These are phyloP conservation scores for Ceratocystis eucalypticola DNA, from an alignment of 2,329 filamentous ascomycete species.

Conservation along the genomic window DNA sequence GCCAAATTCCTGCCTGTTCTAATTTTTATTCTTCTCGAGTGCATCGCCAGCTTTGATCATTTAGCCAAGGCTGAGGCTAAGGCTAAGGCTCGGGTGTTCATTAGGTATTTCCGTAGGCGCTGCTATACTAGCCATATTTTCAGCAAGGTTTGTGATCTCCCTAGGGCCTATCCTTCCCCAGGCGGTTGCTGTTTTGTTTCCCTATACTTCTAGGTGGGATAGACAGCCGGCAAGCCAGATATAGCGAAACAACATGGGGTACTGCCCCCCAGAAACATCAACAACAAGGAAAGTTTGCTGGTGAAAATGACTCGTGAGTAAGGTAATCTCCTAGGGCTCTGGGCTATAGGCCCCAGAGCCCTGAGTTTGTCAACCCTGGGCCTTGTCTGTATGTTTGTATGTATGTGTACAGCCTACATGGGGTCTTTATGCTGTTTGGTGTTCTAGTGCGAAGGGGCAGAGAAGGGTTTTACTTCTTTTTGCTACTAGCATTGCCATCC, in stretches of 20 bases:
- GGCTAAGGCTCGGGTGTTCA: conserved; percentile 1
- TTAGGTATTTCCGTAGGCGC: conserved; percentile 1
- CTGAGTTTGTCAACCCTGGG: too few species aligned
- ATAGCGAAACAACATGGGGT: not conserved
- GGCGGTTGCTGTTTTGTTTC: conserved; percentile 1
- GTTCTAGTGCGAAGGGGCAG: not conserved
- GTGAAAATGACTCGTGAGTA: not conserved
- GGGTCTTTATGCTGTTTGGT: not conserved
- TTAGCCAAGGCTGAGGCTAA: not conserved
- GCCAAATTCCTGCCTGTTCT: not conserved
- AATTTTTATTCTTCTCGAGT: not conserved
- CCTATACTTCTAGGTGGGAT: not conserved
- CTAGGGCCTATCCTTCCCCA: not conserved
- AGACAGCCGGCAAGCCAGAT: not conserved
- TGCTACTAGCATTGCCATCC: not conserved
- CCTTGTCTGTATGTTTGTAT: too few species aligned
- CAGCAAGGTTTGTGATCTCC: not conserved
- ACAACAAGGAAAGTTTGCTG: not conserved
- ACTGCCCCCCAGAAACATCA: not conserved
- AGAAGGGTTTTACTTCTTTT: not conserved
- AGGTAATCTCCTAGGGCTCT: conserved; percentile 1
- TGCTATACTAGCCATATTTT: not conserved
- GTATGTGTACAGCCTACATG: not conserved
- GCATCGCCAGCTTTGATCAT: not conserved
- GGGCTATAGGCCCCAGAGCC: too few species aligned